A percentile compares a stretch with the other conserved stretches of the same genome.
phyloP scores from a whole-genome alignment of 257 asterid species.

The Perilla frutescens region DNA sequence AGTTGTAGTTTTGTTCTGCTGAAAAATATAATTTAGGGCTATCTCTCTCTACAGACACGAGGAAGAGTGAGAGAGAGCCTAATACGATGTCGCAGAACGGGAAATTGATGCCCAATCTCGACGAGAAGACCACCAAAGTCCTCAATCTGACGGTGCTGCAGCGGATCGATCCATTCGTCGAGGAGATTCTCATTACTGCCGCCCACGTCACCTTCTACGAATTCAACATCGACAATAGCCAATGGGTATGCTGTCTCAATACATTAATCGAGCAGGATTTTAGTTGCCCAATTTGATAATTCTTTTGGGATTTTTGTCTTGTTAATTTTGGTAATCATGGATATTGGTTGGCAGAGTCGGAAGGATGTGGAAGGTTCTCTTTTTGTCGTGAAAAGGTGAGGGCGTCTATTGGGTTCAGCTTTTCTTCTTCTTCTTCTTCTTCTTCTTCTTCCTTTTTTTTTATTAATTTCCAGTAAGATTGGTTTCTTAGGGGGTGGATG shows the following conservation, averaged over 20 bases:
- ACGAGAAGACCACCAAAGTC: constrained; percentile 79
- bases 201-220: constrained; percentile 96
- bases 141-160: constrained; percentile 88
- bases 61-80: constrained; percentile 39
- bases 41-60: constrained; percentile 38
- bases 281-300: constrained; percentile 15
- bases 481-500: constrained; percentile 35
- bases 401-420: not conserved
- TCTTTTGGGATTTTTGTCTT: constrained; percentile 1
- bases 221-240: constrained; percentile 77
- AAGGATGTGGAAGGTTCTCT: constrained; percentile 96
- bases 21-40: constrained; percentile 34
- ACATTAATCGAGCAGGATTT: not conserved
- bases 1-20: constrained; percentile 31
- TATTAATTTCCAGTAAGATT: not conserved
- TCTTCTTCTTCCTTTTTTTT: constrained; percentile 5
- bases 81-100: constrained; percentile 53
- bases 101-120: constrained; percentile 93
- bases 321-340: constrained; percentile 26
- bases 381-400: constrained; percentile 88
- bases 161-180: constrained; percentile 87
- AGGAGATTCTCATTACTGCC: constrained; percentile 91
- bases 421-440: not conserved
- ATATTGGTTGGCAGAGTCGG: constrained; percentile 66
- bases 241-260: constrained; percentile 65